Percentiles rank a stretch among this genome's conserved stretches.
These are phyloP conservation scores for Rhizopogon roseolus DNA, from an alignment of 768 basidiomycete genomes.

Conservation along the genomic window DNA sequence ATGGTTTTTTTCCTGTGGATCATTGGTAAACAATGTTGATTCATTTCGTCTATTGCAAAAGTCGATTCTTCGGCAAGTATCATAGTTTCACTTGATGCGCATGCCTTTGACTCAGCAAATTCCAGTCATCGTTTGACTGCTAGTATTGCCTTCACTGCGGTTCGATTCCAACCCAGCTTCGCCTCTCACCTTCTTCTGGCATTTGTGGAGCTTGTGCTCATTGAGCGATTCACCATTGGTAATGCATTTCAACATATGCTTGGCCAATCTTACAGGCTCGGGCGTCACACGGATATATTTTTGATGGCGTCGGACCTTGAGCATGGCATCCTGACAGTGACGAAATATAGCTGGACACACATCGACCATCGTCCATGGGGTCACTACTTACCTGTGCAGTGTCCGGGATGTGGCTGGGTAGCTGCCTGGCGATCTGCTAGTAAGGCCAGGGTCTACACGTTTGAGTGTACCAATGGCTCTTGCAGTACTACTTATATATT, in stretches of 20 bases:
- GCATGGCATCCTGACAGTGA: background rate
- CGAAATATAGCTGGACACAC: background rate
- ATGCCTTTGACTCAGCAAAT: no score
- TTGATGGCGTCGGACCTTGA: background rate
- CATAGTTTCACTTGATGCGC: no score
- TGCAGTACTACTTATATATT: no score
- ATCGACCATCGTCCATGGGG: background rate
- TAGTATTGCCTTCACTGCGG: background rate
- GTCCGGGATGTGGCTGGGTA: background rate
- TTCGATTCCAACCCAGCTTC: background rate
- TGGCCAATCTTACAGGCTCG: background rate
- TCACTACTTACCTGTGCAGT: background rate
- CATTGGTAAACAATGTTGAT: no score
- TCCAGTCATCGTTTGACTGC: no score
- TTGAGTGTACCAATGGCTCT: no score
- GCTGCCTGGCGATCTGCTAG: no score
- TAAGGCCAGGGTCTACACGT: no score
- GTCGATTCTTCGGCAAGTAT: no score
- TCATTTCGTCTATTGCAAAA: no score
- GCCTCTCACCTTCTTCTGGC: background rate
- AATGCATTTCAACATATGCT: background rate
- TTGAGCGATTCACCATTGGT: background rate
- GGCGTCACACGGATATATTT: background rate
- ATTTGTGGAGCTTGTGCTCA: background rate
- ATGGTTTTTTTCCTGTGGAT: no score